A percentile compares a stretch with the other conserved stretches of the same genome.
Conservation (phyloP, 2,329 filamentous ascomycete species). For the Fusarium beomiforme region DNA sequence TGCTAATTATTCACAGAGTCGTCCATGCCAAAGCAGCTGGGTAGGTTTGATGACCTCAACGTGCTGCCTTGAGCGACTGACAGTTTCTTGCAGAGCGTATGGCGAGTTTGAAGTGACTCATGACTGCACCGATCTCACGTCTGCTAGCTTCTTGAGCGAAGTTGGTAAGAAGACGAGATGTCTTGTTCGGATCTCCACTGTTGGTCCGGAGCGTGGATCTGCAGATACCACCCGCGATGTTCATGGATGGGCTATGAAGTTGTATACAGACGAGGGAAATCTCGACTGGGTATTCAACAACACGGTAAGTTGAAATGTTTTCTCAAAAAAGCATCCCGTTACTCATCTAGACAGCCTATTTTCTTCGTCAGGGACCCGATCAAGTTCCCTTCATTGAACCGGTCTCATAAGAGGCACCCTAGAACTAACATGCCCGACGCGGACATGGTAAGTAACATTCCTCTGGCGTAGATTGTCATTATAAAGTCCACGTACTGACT, state of each 20-base stretch:
- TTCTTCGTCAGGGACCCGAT: conserved; percentile 82
- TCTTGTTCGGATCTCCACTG: conserved; percentile 80
- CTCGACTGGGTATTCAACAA: conserved; percentile 83
- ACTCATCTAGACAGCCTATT: conserved; percentile 57
- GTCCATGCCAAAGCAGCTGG: background rate
- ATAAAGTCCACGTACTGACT: too few relatives aligned
- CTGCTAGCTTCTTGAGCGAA: conserved; percentile 69
- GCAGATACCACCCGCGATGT: conserved; percentile 77
- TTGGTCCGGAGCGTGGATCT: conserved; percentile 74
- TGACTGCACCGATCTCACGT: conserved; percentile 71
- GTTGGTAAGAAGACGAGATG: conserved; percentile 68
- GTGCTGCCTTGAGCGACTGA: too few relatives aligned
- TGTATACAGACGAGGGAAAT: conserved; percentile 71
- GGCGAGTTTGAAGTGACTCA: conserved; percentile 69
- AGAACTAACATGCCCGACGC: conserved; percentile 76
- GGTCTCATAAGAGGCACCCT: conserved; percentile 82
- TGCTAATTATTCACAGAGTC: background rate
- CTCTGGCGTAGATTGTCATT: too few relatives aligned
- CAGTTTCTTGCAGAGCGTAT: conserved; percentile 52
- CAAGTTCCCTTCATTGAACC: conserved; percentile 81
- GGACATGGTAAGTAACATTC: conserved; percentile 55
- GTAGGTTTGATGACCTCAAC: background rate
- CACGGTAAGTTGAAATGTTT: conserved; percentile 58
- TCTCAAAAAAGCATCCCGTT: too few relatives aligned
- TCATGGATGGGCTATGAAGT: conserved; percentile 71